phyloP scores from a whole-genome alignment of 108 stramenopile species.

The Phaeodactylum tricornutum region DNA sequence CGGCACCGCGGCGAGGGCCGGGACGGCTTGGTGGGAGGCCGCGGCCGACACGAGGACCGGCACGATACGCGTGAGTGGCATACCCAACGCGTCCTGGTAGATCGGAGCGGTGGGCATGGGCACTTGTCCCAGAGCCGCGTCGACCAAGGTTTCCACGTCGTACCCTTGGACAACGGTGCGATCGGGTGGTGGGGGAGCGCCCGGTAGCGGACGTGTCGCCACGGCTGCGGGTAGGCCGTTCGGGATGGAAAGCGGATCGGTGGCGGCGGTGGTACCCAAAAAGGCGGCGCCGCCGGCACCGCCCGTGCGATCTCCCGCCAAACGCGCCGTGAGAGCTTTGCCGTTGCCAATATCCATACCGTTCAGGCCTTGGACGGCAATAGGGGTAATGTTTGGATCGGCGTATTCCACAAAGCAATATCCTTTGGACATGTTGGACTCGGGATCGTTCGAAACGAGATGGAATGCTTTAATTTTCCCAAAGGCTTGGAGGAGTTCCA shows the following conservation, averaged over 20 bases:
- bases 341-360: slow-evolving; percentile 94
- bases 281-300: background rate
- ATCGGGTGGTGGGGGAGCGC: slow-evolving; percentile 14
- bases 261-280: slow-evolving; percentile 4
- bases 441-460: slow-evolving; percentile 42
- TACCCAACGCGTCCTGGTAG: slow-evolving; percentile 26
- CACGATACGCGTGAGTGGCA: slow-evolving; percentile 26
- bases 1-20: slow-evolving; percentile 5
- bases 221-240: slow-evolving; percentile 7
- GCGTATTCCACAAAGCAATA: slow-evolving; percentile 95
- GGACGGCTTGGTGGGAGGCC: slow-evolving; percentile 13
- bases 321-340: slow-evolving; percentile 82
- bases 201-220: background rate
- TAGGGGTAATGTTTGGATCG: slow-evolving; percentile 67
- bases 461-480: slow-evolving; percentile 91
- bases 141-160: slow-evolving; percentile 65
- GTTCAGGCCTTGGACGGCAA: slow-evolving; percentile 90
- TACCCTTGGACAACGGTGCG: slow-evolving; percentile 54
- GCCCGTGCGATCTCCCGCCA: slow-evolving; percentile 37
- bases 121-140: slow-evolving; percentile 62
- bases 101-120: slow-evolving; percentile 40
- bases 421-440: slow-evolving; percentile 76
- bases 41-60: slow-evolving; percentile 1
- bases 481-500: slow-evolving; percentile 89
- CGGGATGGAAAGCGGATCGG: slow-evolving; percentile 9